These are phyloP conservation scores for Kalmanozyma brasiliensis DNA, from an alignment of 1,284 basidiomycete species.

Conservation along the genomic window DNA sequence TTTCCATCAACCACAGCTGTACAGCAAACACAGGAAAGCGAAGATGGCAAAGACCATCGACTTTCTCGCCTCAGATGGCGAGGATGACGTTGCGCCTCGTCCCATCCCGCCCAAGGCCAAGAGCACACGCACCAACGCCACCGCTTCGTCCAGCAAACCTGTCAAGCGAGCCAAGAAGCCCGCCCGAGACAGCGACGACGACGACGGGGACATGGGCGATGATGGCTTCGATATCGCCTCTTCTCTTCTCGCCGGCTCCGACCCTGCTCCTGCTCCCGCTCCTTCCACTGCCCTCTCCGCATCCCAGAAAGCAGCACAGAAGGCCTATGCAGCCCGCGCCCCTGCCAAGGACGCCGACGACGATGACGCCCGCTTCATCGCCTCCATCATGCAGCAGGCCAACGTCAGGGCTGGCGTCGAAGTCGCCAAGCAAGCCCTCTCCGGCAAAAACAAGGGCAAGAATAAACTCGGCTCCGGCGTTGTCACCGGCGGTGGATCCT, in stretches of 20 bases:
- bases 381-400: conserved; percentile 60
- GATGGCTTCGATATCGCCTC: conserved; percentile 43
- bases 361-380: conserved; percentile 64
- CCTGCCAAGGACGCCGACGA: conserved; percentile 44
- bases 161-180: conserved; percentile 8
- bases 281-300: conserved; percentile 8
- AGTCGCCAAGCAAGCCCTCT: conserved; percentile 56
- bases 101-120: conserved; percentile 17
- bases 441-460: conserved; percentile 55
- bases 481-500: conserved; percentile 63
- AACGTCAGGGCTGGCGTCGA: conserved; percentile 64
- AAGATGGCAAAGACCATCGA: conserved; percentile 57
- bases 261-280: conserved; percentile 5
- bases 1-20: background rate
- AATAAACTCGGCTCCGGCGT: conserved; percentile 56
- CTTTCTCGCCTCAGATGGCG: conserved; percentile 59
- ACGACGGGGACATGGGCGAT: conserved; percentile 16
- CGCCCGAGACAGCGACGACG: conserved; percentile 10
- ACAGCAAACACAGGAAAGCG: background rate
- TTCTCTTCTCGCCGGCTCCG: conserved; percentile 23
- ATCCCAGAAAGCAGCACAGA: conserved; percentile 13
- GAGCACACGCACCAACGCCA: conserved; percentile 13
- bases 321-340: conserved; percentile 13
- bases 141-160: conserved; percentile 32
- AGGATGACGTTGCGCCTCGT: conserved; percentile 23